phyloP scores from a whole-genome alignment of 192 early-diverging fungal genomes.

The Irineochytrium annulatum region DNA sequence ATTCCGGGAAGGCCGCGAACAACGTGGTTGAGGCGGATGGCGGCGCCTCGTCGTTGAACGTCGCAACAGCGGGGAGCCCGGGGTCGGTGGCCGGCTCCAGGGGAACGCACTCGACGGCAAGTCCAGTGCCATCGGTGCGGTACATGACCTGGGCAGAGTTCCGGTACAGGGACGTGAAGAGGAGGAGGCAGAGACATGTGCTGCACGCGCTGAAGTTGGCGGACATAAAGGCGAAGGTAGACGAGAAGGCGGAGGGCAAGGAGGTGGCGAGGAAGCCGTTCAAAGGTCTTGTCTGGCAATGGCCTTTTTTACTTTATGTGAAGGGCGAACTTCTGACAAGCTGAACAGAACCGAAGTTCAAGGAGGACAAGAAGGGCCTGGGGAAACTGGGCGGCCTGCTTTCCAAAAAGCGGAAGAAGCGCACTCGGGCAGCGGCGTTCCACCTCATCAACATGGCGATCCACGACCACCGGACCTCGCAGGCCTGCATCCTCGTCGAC shows the following conservation, averaged over 20 bases:
- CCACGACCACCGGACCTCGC: conserved; percentile 29
- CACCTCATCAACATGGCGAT: conserved; percentile 42
- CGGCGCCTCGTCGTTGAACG: background rate
- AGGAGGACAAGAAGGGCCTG: conserved; percentile 28
- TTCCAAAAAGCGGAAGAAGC: conserved; percentile 35
- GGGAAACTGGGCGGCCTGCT: conserved; percentile 36
- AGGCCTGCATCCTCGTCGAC: conserved; percentile 35
- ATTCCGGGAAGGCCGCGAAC: background rate
- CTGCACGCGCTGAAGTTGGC: background rate
- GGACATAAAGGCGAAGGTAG: conserved; percentile 10
- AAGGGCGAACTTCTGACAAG: background rate
- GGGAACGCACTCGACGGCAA: background rate
- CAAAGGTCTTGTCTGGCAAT: conserved; percentile 4
- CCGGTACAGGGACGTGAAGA: background rate
- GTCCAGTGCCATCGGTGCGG: background rate
- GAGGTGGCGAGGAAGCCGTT: conserved; percentile 17
- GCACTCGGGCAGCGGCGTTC: conserved; percentile 32
- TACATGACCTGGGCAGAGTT: background rate
- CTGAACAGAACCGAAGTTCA: conserved; percentile 31
- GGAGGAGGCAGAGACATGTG: background rate
- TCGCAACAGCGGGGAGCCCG: too few species aligned
- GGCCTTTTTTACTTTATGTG: background rate
- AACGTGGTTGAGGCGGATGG: background rate
- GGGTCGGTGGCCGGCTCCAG: background rate
- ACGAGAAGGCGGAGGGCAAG: conserved; percentile 1